Evolutionary conservation across 257 asterid genomes (phyloP).

Genomic region (Craterostigma plantagineum): DNA sequence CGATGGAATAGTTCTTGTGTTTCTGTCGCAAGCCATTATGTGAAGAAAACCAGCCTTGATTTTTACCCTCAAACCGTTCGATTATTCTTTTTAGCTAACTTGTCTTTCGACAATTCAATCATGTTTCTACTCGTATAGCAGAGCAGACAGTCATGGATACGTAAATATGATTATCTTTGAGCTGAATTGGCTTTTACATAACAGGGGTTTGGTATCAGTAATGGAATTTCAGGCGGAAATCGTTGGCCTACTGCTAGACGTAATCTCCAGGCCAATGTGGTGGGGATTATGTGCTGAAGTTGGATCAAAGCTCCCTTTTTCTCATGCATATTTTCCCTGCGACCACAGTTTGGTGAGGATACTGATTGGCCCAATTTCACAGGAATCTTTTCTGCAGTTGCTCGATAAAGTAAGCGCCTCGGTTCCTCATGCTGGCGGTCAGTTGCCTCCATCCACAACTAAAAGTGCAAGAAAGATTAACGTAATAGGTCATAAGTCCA

Average conservation of each 20-base stretch:
- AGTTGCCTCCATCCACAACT: slow-evolving; percentile 14
- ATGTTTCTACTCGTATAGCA: slow-evolving; percentile 8
- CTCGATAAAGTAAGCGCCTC: slow-evolving; percentile 20
- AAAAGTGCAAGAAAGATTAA: slow-evolving; percentile 18
- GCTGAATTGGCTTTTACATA: slow-evolving; percentile 22
- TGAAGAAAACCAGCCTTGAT: not conserved
- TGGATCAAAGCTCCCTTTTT: slow-evolving; percentile 49
- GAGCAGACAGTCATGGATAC: too few relatives aligned
- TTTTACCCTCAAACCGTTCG: too few relatives aligned
- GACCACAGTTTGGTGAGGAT: slow-evolving; percentile 25
- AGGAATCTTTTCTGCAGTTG: slow-evolving; percentile 31
- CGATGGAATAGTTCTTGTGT: too few relatives aligned
- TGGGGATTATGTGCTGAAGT: slow-evolving; percentile 66
- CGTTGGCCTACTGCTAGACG: slow-evolving; percentile 35
- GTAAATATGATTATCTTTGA: too few relatives aligned
- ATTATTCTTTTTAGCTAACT: too few relatives aligned
- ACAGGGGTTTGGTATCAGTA: slow-evolving; percentile 75
- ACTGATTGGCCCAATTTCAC: slow-evolving; percentile 42
- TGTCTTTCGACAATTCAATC: slow-evolving; percentile 1
- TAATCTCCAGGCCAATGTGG: slow-evolving; percentile 56
- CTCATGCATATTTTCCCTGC: slow-evolving; percentile 50
- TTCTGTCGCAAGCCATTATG: too few relatives aligned
- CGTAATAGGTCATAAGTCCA: slow-evolving; percentile 38
- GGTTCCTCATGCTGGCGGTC: slow-evolving; percentile 15
- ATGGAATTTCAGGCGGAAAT: slow-evolving; percentile 43